Evolutionary conservation across 176 grass and related monocot species (phyloP).

Genomic region (Oryza coarctata): DNA sequence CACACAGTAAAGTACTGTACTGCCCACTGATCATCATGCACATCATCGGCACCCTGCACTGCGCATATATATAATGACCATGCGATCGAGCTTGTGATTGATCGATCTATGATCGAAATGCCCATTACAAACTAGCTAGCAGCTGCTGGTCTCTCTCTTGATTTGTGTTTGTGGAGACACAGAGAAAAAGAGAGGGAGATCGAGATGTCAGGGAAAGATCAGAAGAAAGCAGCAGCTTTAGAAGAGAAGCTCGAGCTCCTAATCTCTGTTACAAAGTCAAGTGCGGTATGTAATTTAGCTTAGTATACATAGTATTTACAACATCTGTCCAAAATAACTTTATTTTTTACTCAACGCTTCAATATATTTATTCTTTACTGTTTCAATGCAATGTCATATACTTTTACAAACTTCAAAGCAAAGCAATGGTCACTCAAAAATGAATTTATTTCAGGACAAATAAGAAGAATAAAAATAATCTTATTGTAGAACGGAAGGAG

Average conservation of each 20-base stretch:
- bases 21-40: not conserved
- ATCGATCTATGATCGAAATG: not conserved
- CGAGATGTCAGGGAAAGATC: conserved; percentile 49
- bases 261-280: conserved; percentile 53
- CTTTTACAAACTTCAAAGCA: too few relatives aligned
- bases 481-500: too few relatives aligned
- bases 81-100: not conserved
- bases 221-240: conserved; percentile 45
- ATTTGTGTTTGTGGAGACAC: not conserved
- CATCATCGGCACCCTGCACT: not conserved
- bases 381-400: too few relatives aligned
- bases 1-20: not conserved
- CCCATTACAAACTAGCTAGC: not conserved
- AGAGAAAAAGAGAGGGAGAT: too few relatives aligned
- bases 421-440: too few relatives aligned
- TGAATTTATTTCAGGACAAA: too few relatives aligned
- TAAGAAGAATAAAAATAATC: too few relatives aligned
- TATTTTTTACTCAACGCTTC: too few relatives aligned
- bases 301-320: too few relatives aligned
- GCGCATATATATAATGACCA: not conserved
- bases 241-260: conserved; percentile 68
- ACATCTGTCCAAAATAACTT: too few relatives aligned
- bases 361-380: too few relatives aligned
- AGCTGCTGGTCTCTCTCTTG: not conserved
- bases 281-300: conserved; percentile 35